Evolutionary conservation across 2,329 filamentous ascomycete species (phyloP).

Genomic region (Zarea fungicola): DNA sequence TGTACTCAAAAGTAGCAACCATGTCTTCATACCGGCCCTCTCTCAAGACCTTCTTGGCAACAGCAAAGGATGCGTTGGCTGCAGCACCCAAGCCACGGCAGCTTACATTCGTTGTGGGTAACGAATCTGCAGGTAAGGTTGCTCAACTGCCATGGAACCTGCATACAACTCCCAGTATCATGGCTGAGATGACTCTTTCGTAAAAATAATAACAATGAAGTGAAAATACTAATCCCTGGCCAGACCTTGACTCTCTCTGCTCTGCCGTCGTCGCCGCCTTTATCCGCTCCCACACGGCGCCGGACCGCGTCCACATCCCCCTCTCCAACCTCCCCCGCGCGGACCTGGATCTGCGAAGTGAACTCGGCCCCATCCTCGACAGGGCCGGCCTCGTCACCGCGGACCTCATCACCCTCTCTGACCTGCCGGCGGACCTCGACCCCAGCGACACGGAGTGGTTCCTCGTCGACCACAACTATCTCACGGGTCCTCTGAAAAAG

Average conservation of each 20-base stretch:
- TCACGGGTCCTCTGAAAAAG: slow-evolving; percentile 55
- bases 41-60: slow-evolving; percentile 46
- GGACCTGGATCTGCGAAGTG: slow-evolving; percentile 67
- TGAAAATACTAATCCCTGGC: not conserved
- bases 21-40: slow-evolving; percentile 32
- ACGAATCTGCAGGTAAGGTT: slow-evolving; percentile 62
- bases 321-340: slow-evolving; percentile 64
- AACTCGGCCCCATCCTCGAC: slow-evolving; percentile 61
- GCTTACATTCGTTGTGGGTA: slow-evolving; percentile 59
- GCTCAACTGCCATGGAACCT: too few species aligned
- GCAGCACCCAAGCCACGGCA: slow-evolving; percentile 41
- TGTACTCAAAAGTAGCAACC: not conserved
- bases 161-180: too few species aligned
- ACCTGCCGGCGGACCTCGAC: slow-evolving; percentile 40
- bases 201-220: not conserved
- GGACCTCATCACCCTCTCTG: slow-evolving; percentile 59
- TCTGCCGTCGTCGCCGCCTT: slow-evolving; percentile 71
- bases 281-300: slow-evolving; percentile 56
- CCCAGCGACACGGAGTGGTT: slow-evolving; percentile 61
- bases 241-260: slow-evolving; percentile 77
- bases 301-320: slow-evolving; percentile 59
- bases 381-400: slow-evolving; percentile 52
- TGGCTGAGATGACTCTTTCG: too few species aligned
- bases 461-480: slow-evolving; percentile 73
- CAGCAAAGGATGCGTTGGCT: slow-evolving; percentile 43